Base-by-base conservation (phyloP, 768 basidiomycete species). In the Lentinus tigrinus region DNA sequence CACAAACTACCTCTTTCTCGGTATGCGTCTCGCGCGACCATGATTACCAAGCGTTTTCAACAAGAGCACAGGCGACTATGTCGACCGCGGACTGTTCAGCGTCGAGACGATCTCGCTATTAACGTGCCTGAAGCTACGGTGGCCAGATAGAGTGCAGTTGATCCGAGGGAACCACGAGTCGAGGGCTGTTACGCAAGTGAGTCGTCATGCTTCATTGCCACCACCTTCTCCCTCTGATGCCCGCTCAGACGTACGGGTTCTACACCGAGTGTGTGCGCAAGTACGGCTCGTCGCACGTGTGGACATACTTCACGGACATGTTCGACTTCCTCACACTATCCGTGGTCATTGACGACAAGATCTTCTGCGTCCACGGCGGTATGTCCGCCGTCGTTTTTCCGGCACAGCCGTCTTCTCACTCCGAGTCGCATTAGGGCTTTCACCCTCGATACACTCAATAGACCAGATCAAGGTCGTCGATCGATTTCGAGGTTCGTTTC, bases 271-370 rank as follows among this genome's bases (percentile, higher is more conserved):
- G 97, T 69, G 87, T 96, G 21, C 84, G 95, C 40, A 99, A 99
- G 75, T 99, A 99, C 67, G 95, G 95, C 54, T 89, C 92, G 2
- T 87, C 95, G 31, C 89, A 91, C 66, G 96, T 98, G 34, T 99
- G 97, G 97, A 95, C 93, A 26, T 98, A 98, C 74, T 98, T 99
- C 69, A 99, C 97, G 58, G 97, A 99, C 76, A 97, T 99, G 96
- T 99, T 99, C 74, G 97, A 99, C 78, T 99, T 95, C 77, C 75
- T 99, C 65, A 98, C 97, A 11, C 79, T 99, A 56, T 95, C 93
- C 34, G 95, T 96, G 56, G 97, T 99, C 61, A 98, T 99, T 66
- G 97, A 99, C 75, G 95, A 99, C 77, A 88, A 88, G 68, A 98
- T 99, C 81, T 98, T 99, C 73, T 99, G 97, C 67, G 96, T 99